Evolutionary conservation across 208 protist genomes (phyloP).

Genomic region (Leishmania lainsoni): DNA sequence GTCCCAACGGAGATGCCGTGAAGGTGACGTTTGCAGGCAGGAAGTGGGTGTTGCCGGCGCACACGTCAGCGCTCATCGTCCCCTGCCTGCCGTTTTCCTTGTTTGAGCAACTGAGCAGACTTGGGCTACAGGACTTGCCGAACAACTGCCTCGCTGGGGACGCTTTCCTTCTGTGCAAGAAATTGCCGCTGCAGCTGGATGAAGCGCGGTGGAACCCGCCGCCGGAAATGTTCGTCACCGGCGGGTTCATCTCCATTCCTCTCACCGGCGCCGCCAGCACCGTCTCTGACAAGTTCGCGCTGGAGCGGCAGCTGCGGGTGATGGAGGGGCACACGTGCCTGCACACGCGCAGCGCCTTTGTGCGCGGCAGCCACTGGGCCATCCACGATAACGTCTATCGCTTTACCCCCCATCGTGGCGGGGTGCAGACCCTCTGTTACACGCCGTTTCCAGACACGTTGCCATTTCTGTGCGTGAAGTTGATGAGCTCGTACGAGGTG

Average conservation of each 20-base stretch:
- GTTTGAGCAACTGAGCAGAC: conserved; percentile 33
- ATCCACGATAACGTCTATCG: conserved; percentile 40
- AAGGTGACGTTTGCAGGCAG: conserved; percentile 36
- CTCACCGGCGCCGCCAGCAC: conserved; percentile 28
- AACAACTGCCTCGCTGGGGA: conserved; percentile 61
- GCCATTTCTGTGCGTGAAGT: conserved; percentile 59
- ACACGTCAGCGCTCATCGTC: conserved; percentile 51
- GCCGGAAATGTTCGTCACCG: conserved; percentile 49
- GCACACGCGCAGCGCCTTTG: conserved; percentile 63
- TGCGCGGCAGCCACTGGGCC: conserved; percentile 68
- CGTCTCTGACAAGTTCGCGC: conserved; percentile 38
- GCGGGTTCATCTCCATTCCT: conserved; percentile 57
- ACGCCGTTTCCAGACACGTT: conserved; percentile 63
- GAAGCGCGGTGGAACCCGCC: conserved; percentile 21
- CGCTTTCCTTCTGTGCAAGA: conserved; percentile 48
- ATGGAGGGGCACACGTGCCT: conserved; percentile 75
- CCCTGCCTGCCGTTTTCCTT: conserved; percentile 61
- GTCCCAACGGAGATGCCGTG: conserved; percentile 36
- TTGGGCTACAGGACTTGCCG: conserved; percentile 39
- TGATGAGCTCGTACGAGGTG: conserved; percentile 66
- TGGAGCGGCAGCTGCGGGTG: conserved; percentile 55
- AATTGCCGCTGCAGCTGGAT: conserved; percentile 38
- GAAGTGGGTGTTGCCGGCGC: conserved; percentile 29
- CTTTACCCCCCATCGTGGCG: conserved; percentile 69
- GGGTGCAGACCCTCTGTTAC: conserved; percentile 71